Base-by-base conservation (phyloP, 2,329 filamentous ascomycete species). In the Sarocladiaceae sp. region DNA sequence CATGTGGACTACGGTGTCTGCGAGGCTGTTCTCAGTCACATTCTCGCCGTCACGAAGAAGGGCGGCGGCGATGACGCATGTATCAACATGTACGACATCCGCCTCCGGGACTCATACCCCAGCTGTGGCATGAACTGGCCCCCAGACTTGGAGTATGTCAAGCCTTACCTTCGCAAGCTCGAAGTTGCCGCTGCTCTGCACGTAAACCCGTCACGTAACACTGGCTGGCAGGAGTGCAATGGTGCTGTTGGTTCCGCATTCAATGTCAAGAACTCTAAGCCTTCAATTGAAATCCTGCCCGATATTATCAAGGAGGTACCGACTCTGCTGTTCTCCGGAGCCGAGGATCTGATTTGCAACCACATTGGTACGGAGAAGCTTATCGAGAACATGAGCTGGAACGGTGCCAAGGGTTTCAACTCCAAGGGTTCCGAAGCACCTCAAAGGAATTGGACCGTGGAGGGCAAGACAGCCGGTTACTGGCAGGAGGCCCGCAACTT, bases 111-210 rank as follows among this genome's bases (percentile, higher is more conserved):
- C 68, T 74, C 73, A 6, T 90, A 82, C 67, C 87, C 89, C 4
- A 87, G 86, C 56, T 99, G 94, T 67, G 94, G 94, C 59, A 96
- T 96, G 92, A 93, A 91, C 72, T 99, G 95, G 95, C 94, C 94
- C 28, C 88, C 91, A 57, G 94, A 99, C 70, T 76, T 99, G 62
- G 69, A 71, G 44, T 66, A 80, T 48, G 81, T 99, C 20, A 89
- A 83, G 5, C 90, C 91, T 0, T 99, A 97, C 67, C 80, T 99
- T 50, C 87, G 89, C 53, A 85, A 86, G 53, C 63, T 76, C n/a
- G 90, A 96, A 46, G 94, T 99, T 13, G 75, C 82, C 23, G 63
- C 76, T 4, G 94, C 94, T 1, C 76, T 99, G 31, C 88, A 99
- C 66, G 82, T 99, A 68, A 88, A 90, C 62, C 64, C 77, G 0